Conservation (phyloP, 345 rosid species). For the Populus davidiana region DNA sequence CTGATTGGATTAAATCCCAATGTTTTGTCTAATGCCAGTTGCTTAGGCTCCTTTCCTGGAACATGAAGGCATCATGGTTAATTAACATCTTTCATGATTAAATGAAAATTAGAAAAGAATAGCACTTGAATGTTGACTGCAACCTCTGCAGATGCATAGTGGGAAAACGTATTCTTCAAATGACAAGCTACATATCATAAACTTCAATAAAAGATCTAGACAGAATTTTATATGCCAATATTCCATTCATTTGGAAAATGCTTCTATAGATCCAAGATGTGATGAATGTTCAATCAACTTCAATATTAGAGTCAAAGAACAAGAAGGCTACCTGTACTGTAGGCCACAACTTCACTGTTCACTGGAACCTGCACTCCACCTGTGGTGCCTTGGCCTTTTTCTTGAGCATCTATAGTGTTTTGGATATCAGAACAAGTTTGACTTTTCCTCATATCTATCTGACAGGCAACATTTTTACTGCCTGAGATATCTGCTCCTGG, state of each 20-base stretch:
- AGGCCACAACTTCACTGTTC: slow-evolving; percentile 26
- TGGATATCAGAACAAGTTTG: slow-evolving; percentile 9
- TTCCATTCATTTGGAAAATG: neutral
- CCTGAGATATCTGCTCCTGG: slow-evolving; percentile 4
- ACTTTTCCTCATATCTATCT: neutral
- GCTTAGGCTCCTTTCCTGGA: slow-evolving; percentile 39
- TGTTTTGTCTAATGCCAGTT: slow-evolving; percentile 31
- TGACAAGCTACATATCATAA: neutral
- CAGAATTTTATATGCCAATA: neutral
- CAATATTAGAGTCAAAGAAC: neutral
- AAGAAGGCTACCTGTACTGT: slow-evolving; percentile 26
- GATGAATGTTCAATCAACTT: neutral
- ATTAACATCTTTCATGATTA: neutral
- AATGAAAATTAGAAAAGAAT: slow-evolving; percentile 6
- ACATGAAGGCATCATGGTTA: slow-evolving; percentile 12
- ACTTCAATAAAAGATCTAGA: neutral
- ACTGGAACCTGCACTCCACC: slow-evolving; percentile 17
- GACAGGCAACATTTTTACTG: neutral
- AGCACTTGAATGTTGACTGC: slow-evolving; percentile 5
- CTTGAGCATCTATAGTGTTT: neutral
- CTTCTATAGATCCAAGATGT: neutral
- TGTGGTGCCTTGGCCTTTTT: neutral
- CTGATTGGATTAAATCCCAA: slow-evolving; percentile 84
- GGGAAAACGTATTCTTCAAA: neutral
- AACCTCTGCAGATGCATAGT: slow-evolving; percentile 11